Conservation (phyloP, 2,329 filamentous ascomycete genomes). For the Fusarium fracticaudum region DNA sequence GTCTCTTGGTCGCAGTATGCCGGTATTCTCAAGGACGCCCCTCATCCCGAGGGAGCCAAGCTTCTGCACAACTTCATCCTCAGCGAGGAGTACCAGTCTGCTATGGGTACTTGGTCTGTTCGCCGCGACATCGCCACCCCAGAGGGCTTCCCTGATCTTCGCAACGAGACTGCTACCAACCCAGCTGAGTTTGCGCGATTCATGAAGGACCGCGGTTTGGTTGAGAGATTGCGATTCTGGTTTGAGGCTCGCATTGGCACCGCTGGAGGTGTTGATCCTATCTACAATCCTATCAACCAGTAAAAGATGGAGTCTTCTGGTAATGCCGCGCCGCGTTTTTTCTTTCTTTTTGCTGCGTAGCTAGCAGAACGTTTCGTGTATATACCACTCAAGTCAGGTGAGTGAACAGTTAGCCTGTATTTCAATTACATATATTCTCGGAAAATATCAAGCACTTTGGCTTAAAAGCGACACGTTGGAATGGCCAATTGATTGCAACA, state of each 20-base stretch:
- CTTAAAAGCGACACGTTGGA: fast-evolving
- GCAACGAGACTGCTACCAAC: constrained; percentile 15
- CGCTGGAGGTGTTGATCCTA: background rate
- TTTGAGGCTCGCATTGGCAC: constrained; percentile 19
- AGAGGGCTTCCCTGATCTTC: background rate
- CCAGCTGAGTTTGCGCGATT: constrained; percentile 9
- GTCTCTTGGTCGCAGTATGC: constrained; percentile 60
- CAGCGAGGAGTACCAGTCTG: background rate
- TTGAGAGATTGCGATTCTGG: constrained; percentile 23
- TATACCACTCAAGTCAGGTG: background rate
- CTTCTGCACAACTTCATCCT: constrained; percentile 20
- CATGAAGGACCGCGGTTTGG: constrained; percentile 2
- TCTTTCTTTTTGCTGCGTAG: background rate
- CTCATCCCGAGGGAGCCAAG: constrained; percentile 26
- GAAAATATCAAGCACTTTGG: fast-evolving
- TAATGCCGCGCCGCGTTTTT: background rate
- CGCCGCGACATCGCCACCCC: constrained; percentile 3
- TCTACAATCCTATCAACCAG: background rate
- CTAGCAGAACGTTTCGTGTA: background rate
- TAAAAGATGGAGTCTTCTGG: background rate
- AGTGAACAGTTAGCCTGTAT: background rate
- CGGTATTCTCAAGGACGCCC: constrained; percentile 50
- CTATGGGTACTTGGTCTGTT: constrained; percentile 8
- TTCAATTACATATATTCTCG: background rate
- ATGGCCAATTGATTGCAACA: background rate